phyloP scores from a whole-genome alignment of 164 flowering plant species.

The Pachysandra terminalis region DNA sequence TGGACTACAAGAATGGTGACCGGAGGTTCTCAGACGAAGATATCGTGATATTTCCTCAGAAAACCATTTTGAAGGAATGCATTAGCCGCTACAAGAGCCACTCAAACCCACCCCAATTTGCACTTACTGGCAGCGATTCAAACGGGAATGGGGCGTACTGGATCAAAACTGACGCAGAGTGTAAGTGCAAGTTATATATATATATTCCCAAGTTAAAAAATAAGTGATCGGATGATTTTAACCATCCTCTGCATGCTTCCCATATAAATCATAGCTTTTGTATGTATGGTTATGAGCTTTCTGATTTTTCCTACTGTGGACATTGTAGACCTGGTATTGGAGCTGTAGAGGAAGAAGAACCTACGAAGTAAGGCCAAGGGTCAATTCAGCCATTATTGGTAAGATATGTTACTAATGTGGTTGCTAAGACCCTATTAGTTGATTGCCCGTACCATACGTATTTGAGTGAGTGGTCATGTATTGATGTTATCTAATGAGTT shows the following conservation, averaged over 20 bases:
- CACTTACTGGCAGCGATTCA: constrained; percentile 40
- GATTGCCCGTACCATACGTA: neutral
- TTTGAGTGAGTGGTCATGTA: neutral
- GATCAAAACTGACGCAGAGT: constrained; percentile 92
- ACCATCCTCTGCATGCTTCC: too few species aligned
- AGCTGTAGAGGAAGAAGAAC: constrained; percentile 7
- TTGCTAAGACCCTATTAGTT: neutral
- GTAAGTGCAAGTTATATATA: constrained; percentile 80
- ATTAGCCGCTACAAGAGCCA: constrained; percentile 37
- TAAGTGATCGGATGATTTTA: too few species aligned
- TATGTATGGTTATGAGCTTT: constrained; percentile 10
- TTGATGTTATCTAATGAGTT: neutral
- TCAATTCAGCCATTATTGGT: neutral
- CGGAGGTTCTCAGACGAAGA: constrained; percentile 33
- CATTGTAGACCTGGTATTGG: constrained; percentile 6
- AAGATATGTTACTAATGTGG: too few species aligned
- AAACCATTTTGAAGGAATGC: constrained; percentile 28
- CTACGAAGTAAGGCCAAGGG: neutral
- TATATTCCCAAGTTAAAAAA: neutral
- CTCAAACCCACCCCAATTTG: constrained; percentile 31
- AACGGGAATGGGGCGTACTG: constrained; percentile 66
- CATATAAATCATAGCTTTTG: neutral
- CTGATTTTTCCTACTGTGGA: neutral
- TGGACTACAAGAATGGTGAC: constrained; percentile 28
- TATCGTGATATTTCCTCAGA: constrained; percentile 32